These are phyloP conservation scores for Metschnikowia peoriensis DNA, from an alignment of 805 yeast genomes.

Conservation along the genomic window DNA sequence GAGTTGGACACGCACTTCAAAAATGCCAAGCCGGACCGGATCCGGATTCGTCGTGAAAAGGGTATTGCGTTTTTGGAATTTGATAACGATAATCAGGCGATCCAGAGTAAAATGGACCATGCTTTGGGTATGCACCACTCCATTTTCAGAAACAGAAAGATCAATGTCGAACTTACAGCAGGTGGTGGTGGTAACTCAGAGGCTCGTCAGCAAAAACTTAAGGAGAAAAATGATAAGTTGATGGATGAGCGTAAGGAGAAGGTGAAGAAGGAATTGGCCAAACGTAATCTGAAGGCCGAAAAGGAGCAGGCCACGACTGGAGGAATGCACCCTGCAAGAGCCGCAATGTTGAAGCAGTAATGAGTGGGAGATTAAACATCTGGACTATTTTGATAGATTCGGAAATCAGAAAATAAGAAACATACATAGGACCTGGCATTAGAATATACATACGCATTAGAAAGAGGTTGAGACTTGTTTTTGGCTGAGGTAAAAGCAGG, in stretches of 20 bases:
- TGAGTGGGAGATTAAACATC: too few species aligned
- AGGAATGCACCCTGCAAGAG: constrained; percentile 67
- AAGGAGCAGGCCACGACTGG: constrained; percentile 22
- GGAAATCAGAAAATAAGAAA: too few species aligned
- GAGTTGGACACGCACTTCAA: constrained; percentile 72
- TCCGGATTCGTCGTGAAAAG: constrained; percentile 78
- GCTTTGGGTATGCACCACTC: constrained; percentile 87
- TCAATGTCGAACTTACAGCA: constrained; percentile 93
- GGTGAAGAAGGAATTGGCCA: constrained; percentile 46
- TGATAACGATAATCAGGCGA: constrained; percentile 53
- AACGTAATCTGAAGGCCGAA: constrained; percentile 32
- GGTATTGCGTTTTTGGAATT: constrained; percentile 94
- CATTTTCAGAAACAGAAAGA: constrained; percentile 63
- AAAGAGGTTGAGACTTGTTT: neutral
- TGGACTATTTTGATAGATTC: too few species aligned
- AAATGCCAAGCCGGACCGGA: constrained; percentile 65
- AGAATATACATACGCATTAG: constrained; percentile 1
- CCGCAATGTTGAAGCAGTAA: constrained; percentile 40
- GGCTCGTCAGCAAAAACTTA: constrained; percentile 60
- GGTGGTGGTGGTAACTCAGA: constrained; percentile 96
- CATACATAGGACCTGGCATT: neutral
- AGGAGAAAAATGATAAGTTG: constrained; percentile 74
- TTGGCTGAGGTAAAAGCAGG: neutral
- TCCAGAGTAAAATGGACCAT: constrained; percentile 75
- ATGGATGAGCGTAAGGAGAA: constrained; percentile 65